A percentile compares a stretch with the other conserved stretches of the same genome.
Conservation (phyloP, 2,329 filamentous ascomycete species). For the Thelonectria blattea region DNA sequence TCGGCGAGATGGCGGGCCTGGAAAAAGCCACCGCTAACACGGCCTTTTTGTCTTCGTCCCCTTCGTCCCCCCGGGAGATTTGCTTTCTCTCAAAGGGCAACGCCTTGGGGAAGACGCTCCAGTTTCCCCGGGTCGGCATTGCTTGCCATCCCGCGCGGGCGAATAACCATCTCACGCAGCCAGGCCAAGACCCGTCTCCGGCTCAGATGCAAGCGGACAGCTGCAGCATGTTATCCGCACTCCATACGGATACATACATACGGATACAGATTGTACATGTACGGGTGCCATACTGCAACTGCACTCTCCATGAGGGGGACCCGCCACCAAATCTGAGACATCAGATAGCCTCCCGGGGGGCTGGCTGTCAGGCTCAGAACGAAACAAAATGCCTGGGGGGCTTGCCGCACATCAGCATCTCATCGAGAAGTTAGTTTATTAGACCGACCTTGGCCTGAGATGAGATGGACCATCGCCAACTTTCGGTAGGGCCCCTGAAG, state of each 20-base stretch:
- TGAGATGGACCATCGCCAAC: conserved; percentile 8
- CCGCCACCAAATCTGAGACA: conserved; percentile 27
- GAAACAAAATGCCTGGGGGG: neutral
- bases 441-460: neutral
- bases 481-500: conserved; percentile 7
- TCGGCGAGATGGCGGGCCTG: conserved; percentile 31
- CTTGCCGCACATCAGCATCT: neutral
- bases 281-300: neutral
- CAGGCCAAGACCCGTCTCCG: too few species aligned
- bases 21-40: conserved; percentile 21
- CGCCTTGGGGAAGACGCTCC: conserved; percentile 5
- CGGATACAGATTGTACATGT: neutral
- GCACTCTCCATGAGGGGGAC: neutral
- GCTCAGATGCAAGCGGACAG: conserved; percentile 23
- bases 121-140: conserved; percentile 4
- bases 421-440: neutral
- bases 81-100: conserved; percentile 6
- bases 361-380: conserved; percentile 5
- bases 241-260: too few species aligned
- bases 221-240: neutral
- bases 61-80: conserved; percentile 6
- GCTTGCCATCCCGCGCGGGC: neutral
- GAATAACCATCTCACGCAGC: too few species aligned
- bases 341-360: conserved; percentile 23
- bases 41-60: too few species aligned